Evolutionary conservation across 768 basidiomycete species (phyloP), one percentile per base, ranked within the genome.

Genomic region (Pisolithus tinctorius): DNA sequence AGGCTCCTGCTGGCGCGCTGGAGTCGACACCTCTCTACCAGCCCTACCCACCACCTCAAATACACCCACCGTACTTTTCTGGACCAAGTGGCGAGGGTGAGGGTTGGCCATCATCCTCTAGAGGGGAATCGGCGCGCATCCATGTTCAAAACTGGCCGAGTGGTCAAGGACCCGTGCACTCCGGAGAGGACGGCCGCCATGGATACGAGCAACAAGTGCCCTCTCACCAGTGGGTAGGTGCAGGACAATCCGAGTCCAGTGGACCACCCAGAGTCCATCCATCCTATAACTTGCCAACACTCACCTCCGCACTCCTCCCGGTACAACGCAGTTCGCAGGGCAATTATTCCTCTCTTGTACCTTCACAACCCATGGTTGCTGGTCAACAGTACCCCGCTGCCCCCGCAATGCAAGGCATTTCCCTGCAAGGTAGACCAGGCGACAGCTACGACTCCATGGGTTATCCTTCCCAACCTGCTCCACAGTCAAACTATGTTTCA

Each of bases 271-370:
- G 55, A 25, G 17, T 58, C 7, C 27, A 61, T 26, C 31, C 64
- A 36, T 60, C 64, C 42, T 75, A 61, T 59, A 40, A 57, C 47
- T 76, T 83, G 61, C 76, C 78, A 39, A 83, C 82, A 14, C 72
- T 82, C 37, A 80, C 65, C 55, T 73, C 80, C 8, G 76, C 82
- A 10, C 83, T 81, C 66, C 80, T 73, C 62, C 82, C 82, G 20
- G 55, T 57, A 40, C 67, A 70, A 48, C 62, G 62, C 45, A 62
- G 67, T 50, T 36, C 68, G 6, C 66, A 71, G 47, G 60, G 66
- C 23, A 59, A 60, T 48, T 64, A 66, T 52, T 58, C 69, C 50
- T 51, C 69, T 16, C 58, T 61, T 38, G 59, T 69, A 44, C 61
- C 69, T 48, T 64, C 69, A 20, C 60, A 72, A 27, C 60, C 67